phyloP scores from a whole-genome alignment of 345 rosid species.

The Syzygium grande region DNA sequence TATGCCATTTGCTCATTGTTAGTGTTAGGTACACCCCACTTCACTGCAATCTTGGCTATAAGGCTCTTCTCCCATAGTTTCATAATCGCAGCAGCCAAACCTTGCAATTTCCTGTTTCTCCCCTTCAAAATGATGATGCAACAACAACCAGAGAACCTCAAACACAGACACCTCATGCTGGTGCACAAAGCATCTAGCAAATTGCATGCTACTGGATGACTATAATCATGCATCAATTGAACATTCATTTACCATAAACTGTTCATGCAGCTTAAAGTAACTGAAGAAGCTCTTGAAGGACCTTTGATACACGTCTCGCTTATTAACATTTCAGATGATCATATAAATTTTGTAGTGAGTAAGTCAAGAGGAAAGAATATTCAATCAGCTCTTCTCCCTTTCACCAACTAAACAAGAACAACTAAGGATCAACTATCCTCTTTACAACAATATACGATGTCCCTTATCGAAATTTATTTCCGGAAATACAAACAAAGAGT shows the following conservation, averaged over 20 bases:
- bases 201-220: neutral
- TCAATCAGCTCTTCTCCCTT: neutral
- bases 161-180: neutral
- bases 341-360: neutral
- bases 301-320: neutral
- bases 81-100: slow-evolving; percentile 69
- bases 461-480: neutral
- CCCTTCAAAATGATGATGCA: slow-evolving; percentile 31
- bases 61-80: slow-evolving; percentile 74
- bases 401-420: neutral
- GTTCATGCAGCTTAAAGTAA: neutral
- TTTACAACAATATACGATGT: neutral
- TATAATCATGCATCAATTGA: neutral
- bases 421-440: neutral
- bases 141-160: slow-evolving; percentile 3
- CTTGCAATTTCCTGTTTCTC: slow-evolving; percentile 74
- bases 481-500: neutral
- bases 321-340: neutral
- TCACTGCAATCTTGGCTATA: slow-evolving; percentile 75
- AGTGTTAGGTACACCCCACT: slow-evolving; percentile 73
- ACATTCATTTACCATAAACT: neutral
- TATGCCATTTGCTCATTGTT: slow-evolving; percentile 77
- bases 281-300: neutral
- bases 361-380: neutral
- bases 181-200: neutral